Evolutionary conservation across 805 yeast genomes (phyloP), one percentile per base, ranked within the genome.

Genomic region (Jamesozyma lodderae): DNA sequence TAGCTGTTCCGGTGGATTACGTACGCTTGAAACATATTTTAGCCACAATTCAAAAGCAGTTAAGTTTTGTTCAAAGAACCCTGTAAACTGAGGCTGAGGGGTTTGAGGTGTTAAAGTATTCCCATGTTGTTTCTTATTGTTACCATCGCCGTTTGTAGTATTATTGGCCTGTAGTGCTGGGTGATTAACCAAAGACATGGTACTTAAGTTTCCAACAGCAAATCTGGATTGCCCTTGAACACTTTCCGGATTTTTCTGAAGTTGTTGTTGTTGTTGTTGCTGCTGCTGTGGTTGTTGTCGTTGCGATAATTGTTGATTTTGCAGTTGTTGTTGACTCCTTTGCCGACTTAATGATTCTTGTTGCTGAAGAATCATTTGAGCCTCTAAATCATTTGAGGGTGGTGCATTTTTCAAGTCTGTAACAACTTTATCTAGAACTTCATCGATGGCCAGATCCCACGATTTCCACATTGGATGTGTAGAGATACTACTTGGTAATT

Each of bases 11-110:
- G 98, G 98, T 0, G 96, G 87, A 34, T 79, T 77, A 50, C 81
- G 77, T 0, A 86, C 72, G 30, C 85, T 81, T 0, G 94, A 77
- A 0, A 94, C 94, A 58, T 85, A 88, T 54, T 86, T 83, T 38
- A 92, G 71, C 98, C 98, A 92, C 26, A 87, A 75, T 53, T 92
- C 96, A 64, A 92, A 90, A 8, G 97, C 97, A 0, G 96, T 92
- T 40, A 88, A 68, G 56, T 87, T 96, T 55, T 87, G 96, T 62
- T 92, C 96, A 55, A 92, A 92, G 57, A 92, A 92, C 2, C 94
- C 80, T 4, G 96, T 84, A 54, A 86, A 95, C 53, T 86, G 88
- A 57, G 85, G 85, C 47, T 66, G 52, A 52, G 50, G 49, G 40
- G 47, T 40, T 47, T 54, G 56, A 10, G 34, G 49, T 38, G 16